phyloP scores from a whole-genome alignment of 2,329 filamentous ascomycete species.

The Trichoderma pleuroti region DNA sequence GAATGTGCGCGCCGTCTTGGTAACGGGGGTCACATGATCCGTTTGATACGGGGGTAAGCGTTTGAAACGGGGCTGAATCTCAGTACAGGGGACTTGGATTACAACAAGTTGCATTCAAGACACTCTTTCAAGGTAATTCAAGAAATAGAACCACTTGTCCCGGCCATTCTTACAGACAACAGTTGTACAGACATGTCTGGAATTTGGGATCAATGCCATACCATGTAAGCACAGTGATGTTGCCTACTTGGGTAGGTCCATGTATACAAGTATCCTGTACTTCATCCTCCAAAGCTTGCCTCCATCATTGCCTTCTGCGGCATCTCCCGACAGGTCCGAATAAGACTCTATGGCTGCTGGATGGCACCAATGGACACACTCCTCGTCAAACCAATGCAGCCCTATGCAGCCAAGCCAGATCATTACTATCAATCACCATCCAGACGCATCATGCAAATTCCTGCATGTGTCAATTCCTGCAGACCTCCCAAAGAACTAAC shows the following conservation, averaged over 20 bases:
- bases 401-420: background rate
- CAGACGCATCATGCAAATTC: background rate
- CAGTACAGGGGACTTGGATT: background rate
- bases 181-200: background rate
- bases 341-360: background rate
- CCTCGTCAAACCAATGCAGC: background rate
- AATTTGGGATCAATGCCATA: background rate
- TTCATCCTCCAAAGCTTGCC: background rate
- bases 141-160: background rate
- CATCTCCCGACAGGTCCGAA: background rate
- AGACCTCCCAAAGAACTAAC: background rate
- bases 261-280: background rate
- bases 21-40: constrained; percentile 8
- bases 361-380: background rate
- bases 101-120: background rate
- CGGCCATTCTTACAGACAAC: background rate
- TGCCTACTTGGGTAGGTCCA: background rate
- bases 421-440: background rate
- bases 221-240: background rate
- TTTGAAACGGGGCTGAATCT: background rate
- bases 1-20: background rate
- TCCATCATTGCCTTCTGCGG: background rate
- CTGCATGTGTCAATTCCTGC: background rate
- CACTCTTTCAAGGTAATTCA: background rate
- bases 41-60: background rate